phyloP scores from a whole-genome alignment of 169 alveolate species.

The Miamiensis avidus region DNA sequence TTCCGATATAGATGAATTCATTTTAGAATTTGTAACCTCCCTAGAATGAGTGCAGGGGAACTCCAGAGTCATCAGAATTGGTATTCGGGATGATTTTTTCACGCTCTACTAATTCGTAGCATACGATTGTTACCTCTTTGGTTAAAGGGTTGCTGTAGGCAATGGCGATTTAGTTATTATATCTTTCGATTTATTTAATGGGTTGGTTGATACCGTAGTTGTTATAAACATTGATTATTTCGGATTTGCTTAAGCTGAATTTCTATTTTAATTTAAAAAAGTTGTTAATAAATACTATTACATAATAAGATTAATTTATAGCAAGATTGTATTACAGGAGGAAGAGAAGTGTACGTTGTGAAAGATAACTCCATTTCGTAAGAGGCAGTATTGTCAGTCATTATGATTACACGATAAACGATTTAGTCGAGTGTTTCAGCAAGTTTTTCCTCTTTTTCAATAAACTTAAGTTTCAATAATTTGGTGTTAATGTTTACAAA shows the following conservation, averaged over 20 bases:
- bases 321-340: too few species aligned
- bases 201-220: not conserved
- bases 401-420: not conserved
- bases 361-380: not conserved
- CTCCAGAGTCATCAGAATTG: not conserved
- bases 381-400: not conserved
- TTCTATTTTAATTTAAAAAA: too few species aligned
- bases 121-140: not conserved
- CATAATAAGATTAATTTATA: too few species aligned
- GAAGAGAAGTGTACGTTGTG: too few species aligned
- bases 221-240: not conserved
- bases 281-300: too few species aligned
- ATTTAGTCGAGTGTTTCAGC: not conserved
- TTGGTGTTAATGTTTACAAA: not conserved
- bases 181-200: not conserved
- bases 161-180: not conserved
- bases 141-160: not conserved
- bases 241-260: too few species aligned
- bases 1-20: not conserved
- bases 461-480: too few species aligned
- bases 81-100: not conserved
- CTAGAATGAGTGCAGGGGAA: not conserved
- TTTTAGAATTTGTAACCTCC: not conserved
- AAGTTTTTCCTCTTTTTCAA: not conserved
- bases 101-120: not conserved